Evolutionary conservation across 2,329 filamentous ascomycete species (phyloP).

Genomic region (Keithomyces neogunnii): DNA sequence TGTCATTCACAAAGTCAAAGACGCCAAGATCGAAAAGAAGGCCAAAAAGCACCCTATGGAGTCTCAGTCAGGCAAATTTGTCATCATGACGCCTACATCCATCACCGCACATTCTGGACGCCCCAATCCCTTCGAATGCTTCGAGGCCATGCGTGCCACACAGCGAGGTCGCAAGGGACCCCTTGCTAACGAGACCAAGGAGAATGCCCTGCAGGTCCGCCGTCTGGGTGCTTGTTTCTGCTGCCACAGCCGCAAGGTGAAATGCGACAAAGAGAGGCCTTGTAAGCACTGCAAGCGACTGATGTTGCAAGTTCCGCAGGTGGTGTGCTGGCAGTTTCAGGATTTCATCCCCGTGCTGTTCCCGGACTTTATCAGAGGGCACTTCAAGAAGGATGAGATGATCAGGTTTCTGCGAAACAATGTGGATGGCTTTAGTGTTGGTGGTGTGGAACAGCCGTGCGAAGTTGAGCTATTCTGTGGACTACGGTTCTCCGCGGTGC

Average conservation of each 20-base stretch:
- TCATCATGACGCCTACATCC: slow-evolving; percentile 46
- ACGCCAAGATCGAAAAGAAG: slow-evolving; percentile 37
- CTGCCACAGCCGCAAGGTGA: slow-evolving; percentile 51
- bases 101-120: slow-evolving; percentile 42
- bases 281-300: slow-evolving; percentile 50
- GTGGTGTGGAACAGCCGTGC: slow-evolving; percentile 31
- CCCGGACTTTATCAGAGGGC: slow-evolving; percentile 40
- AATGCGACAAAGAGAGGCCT: slow-evolving; percentile 46
- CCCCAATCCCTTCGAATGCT: slow-evolving; percentile 45
- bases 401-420: slow-evolving; percentile 39
- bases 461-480: slow-evolving; percentile 42
- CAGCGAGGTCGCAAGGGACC: slow-evolving; percentile 50
- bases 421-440: slow-evolving; percentile 33
- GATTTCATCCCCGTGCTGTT: slow-evolving; percentile 46
- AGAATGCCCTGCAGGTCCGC: slow-evolving; percentile 45
- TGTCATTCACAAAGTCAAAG: slow-evolving; percentile 34
- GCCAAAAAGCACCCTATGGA: slow-evolving; percentile 19
- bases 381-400: slow-evolving; percentile 44
- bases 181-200: slow-evolving; percentile 43
- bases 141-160: slow-evolving; percentile 42
- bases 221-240: slow-evolving; percentile 49
- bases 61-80: slow-evolving; percentile 35
- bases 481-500: slow-evolving; percentile 30
- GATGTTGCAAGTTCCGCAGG: slow-evolving; percentile 38
- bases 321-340: slow-evolving; percentile 51